Evolutionary conservation across 306 rosid genomes (phyloP).

Genomic region (Vigna mungo): DNA sequence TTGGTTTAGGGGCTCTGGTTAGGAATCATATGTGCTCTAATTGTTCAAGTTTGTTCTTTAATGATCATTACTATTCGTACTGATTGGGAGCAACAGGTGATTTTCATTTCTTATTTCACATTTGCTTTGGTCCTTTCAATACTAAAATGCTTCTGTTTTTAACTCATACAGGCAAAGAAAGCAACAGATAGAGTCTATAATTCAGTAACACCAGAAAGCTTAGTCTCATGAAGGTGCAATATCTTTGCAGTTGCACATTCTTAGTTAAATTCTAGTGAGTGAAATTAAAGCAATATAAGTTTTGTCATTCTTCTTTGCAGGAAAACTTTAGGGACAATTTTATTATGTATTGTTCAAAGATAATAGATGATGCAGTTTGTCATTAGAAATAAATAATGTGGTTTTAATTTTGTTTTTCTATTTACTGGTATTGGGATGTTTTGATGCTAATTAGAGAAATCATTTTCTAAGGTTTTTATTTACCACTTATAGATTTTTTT

Average conservation of each 20-base stretch:
- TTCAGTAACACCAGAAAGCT: constrained; percentile 42
- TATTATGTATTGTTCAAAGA: neutral
- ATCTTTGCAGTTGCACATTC: neutral
- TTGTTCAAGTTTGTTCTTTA: constrained; percentile 64
- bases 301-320: neutral
- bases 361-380: neutral
- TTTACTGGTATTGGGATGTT: neutral
- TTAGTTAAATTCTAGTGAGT: neutral
- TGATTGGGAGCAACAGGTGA: constrained; percentile 74
- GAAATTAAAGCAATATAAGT: constrained; percentile 7
- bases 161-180: constrained; percentile 44
- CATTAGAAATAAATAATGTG: neutral
- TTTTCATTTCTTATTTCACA: neutral
- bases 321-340: neutral
- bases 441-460: neutral
- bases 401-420: neutral
- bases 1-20: constrained; percentile 73
- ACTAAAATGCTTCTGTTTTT: constrained; percentile 13
- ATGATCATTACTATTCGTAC: constrained; percentile 59
- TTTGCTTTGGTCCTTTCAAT: neutral
- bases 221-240: constrained; percentile 41
- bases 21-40: constrained; percentile 73
- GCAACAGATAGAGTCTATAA: constrained; percentile 66
- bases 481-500: no score
- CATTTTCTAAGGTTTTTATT: no score